These are phyloP conservation scores for Xylariomycetidae sp. DNA, from an alignment of 2,329 filamentous ascomycete species.

Conservation along the genomic window DNA sequence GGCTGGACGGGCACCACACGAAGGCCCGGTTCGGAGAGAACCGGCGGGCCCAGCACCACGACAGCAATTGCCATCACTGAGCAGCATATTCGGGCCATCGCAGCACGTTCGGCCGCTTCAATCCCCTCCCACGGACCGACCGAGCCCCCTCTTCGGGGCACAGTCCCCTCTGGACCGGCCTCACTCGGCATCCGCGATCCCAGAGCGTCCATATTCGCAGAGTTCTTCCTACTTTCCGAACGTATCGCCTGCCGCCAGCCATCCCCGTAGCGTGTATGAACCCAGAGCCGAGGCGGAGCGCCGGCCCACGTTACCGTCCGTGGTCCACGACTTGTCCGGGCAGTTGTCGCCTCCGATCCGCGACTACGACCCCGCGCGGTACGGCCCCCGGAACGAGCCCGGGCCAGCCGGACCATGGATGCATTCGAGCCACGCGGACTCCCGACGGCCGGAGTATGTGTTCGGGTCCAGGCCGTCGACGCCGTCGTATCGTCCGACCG, in stretches of 20 bases:
- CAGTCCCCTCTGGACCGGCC: slow-evolving; percentile 43
- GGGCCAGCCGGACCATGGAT: slow-evolving; percentile 29
- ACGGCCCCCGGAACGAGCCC: slow-evolving; percentile 16
- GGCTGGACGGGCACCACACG: slow-evolving; percentile 33
- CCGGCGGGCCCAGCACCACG: slow-evolving; percentile 25
- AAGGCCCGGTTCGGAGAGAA: slow-evolving; percentile 31
- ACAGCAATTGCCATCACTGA: slow-evolving; percentile 50
- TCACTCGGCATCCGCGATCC: slow-evolving; percentile 30
- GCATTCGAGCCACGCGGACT: slow-evolving; percentile 37
- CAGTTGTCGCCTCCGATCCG: slow-evolving; percentile 40
- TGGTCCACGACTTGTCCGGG: slow-evolving; percentile 32
- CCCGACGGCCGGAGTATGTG: slow-evolving; percentile 38
- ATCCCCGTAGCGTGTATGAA: slow-evolving; percentile 42
- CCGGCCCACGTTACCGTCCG: slow-evolving; percentile 28
- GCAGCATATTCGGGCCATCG: slow-evolving; percentile 49
- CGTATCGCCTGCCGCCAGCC: slow-evolving; percentile 28
- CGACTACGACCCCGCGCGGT: slow-evolving; percentile 29
- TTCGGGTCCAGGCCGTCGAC: slow-evolving; percentile 37
- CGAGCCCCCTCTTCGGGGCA: slow-evolving; percentile 33
- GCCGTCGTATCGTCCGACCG: slow-evolving; percentile 20
- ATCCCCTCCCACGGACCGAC: slow-evolving; percentile 41
- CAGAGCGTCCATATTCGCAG: slow-evolving; percentile 33
- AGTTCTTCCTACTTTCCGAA: slow-evolving; percentile 42
- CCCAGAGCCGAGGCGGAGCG: slow-evolving; percentile 37
- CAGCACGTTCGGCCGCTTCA: slow-evolving; percentile 36